Evolutionary conservation across 1,284 basidiomycete species (phyloP).

Genomic region (Sanghuangporus weigelae): DNA sequence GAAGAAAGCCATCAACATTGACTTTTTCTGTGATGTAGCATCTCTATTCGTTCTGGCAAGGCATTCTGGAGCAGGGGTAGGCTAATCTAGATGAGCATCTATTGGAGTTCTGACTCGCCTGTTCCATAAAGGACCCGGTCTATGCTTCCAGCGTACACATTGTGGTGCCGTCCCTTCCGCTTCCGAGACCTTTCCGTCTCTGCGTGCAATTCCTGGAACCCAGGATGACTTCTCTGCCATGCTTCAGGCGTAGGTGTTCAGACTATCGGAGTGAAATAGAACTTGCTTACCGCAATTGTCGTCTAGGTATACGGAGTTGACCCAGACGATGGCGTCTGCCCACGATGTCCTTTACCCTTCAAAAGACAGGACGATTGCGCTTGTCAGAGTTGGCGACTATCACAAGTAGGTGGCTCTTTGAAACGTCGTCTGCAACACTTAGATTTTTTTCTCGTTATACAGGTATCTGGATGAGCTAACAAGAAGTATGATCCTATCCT

Average conservation of each 20-base stretch:
- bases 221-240: constrained; percentile 24
- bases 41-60: constrained; percentile 23
- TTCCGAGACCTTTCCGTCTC: constrained; percentile 30
- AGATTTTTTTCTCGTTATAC: too few relatives aligned
- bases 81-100: not conserved
- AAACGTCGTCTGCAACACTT: not conserved
- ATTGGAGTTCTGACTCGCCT: not conserved
- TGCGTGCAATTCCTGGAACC: constrained; percentile 18
- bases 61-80: constrained; percentile 34
- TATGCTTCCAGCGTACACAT: constrained; percentile 29
- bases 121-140: constrained; percentile 26
- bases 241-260: constrained; percentile 20
- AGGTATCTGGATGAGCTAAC: constrained; percentile 29
- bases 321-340: constrained; percentile 37
- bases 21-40: constrained; percentile 2
- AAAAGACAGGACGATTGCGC: constrained; percentile 29
- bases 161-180: constrained; percentile 26
- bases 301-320: constrained; percentile 28
- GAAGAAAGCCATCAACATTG: not conserved
- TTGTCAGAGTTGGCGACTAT: constrained; percentile 35
- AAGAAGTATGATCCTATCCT: constrained; percentile 5
- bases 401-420: constrained; percentile 24
- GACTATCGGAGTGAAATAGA: not conserved
- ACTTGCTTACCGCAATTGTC: too few relatives aligned
- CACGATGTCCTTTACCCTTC: constrained; percentile 36